Percentiles rank a stretch among this genome's conserved stretches.
These are phyloP conservation scores for Penicillium salamii DNA, from an alignment of 495 filamentous ascomycete genomes.

Conservation along the genomic window DNA sequence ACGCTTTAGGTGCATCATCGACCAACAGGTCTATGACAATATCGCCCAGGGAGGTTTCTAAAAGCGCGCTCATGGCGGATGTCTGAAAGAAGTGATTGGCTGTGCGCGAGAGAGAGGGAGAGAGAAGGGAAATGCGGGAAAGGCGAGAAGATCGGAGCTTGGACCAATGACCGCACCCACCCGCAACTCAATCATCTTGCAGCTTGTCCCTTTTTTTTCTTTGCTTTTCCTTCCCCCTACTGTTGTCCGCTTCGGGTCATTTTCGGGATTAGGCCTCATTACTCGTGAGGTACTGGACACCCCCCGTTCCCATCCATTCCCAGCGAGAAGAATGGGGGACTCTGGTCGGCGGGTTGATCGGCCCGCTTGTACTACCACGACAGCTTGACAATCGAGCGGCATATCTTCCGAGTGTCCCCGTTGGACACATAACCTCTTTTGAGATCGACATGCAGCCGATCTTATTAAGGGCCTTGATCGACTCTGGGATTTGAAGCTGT, in stretches of 20 bases:
- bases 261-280: no score
- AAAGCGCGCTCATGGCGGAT: constrained; percentile 66
- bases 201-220: no score
- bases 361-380: constrained; percentile 15
- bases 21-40: constrained; percentile 89
- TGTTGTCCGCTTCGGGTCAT: no score
- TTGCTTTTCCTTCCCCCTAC: no score
- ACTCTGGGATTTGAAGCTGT: constrained; percentile 12
- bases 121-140: background rate
- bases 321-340: no score
- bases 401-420: constrained; percentile 39
- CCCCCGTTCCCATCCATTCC: no score
- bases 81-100: background rate
- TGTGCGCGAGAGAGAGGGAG: constrained; percentile 7
- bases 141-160: constrained; percentile 15
- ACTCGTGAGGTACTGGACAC: no score
- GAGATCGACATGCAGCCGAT: constrained; percentile 10
- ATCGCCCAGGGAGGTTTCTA: constrained; percentile 90
- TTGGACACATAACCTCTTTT: constrained; percentile 21
- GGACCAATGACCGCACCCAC: constrained; percentile 16
- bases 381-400: constrained; percentile 33
- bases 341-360: constrained; percentile 24
- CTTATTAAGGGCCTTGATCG: constrained; percentile 12
- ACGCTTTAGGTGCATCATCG: constrained; percentile 81
- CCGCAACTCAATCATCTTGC: constrained; percentile 3